Evolutionary conservation across 1,139 yeast species (phyloP).

Genomic region (Saccharomyces pastorianus): DNA sequence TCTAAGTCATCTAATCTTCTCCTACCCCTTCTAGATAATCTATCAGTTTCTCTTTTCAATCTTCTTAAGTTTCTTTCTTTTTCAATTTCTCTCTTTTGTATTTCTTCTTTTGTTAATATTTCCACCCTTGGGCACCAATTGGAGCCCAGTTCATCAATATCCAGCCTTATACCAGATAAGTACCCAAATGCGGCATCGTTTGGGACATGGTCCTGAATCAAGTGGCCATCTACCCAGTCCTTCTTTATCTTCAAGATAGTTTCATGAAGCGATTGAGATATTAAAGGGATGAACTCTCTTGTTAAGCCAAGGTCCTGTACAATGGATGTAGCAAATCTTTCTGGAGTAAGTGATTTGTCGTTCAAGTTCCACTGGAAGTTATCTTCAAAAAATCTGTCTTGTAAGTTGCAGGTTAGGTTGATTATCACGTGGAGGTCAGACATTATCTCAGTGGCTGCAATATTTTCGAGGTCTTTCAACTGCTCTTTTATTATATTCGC

Average conservation of each 20-base stretch:
- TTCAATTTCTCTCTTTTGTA: slow-evolving; percentile 90
- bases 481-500: slow-evolving; percentile 70
- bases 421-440: slow-evolving; percentile 71
- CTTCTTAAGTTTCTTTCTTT: slow-evolving; percentile 87
- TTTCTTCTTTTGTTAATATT: slow-evolving; percentile 80
- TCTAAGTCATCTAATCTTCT: slow-evolving; percentile 56
- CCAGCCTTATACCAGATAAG: slow-evolving; percentile 59
- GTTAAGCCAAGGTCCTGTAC: slow-evolving; percentile 79
- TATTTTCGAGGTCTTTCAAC: slow-evolving; percentile 62
- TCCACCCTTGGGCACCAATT: slow-evolving; percentile 90
- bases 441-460: slow-evolving; percentile 50
- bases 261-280: slow-evolving; percentile 82
- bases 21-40: slow-evolving; percentile 37
- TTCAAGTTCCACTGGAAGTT: slow-evolving; percentile 89
- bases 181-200: slow-evolving; percentile 53
- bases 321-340: slow-evolving; percentile 69
- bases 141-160: slow-evolving; percentile 53
- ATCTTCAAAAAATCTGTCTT: slow-evolving; percentile 81
- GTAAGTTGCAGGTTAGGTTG: slow-evolving; percentile 73
- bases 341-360: slow-evolving; percentile 54
- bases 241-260: slow-evolving; percentile 65
- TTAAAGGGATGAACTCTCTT: slow-evolving; percentile 84
- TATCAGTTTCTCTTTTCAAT: slow-evolving; percentile 76
- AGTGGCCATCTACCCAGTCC: slow-evolving; percentile 76
- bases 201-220: slow-evolving; percentile 46